These are phyloP conservation scores for Myochromella boudieri DNA, from an alignment of 768 basidiomycete genomes.

Conservation along the genomic window DNA sequence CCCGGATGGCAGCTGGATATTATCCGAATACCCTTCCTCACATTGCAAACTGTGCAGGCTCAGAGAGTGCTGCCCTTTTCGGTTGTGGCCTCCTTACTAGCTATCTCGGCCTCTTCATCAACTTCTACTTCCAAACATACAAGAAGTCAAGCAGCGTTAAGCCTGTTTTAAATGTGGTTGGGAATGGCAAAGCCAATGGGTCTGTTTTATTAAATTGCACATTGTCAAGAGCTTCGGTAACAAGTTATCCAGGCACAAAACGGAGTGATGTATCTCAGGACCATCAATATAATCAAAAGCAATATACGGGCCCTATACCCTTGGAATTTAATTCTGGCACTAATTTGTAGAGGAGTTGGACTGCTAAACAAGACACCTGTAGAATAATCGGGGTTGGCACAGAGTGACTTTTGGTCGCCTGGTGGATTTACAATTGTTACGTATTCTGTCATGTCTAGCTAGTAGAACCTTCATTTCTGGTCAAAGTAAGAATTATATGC, in stretches of 20 bases:
- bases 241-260: constrained; percentile 31
- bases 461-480: too few species aligned
- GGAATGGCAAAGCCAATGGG: constrained; percentile 48
- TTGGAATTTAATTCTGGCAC: constrained; percentile 30
- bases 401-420: too few species aligned
- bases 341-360: constrained; percentile 28
- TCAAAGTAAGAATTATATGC: too few species aligned
- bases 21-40: constrained; percentile 63
- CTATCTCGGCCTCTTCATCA: constrained; percentile 95
- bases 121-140: constrained; percentile 88
- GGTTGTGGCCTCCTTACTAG: constrained; percentile 87
- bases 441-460: too few species aligned
- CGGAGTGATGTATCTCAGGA: constrained; percentile 23
- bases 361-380: constrained; percentile 10
- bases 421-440: too few species aligned
- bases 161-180: constrained; percentile 37
- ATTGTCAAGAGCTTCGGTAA: constrained; percentile 9
- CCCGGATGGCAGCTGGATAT: constrained; percentile 72
- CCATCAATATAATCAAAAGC: constrained; percentile 27
- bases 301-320: constrained; percentile 37
- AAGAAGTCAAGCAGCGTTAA: constrained; percentile 52
- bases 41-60: constrained; percentile 83
- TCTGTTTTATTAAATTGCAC: constrained; percentile 22
- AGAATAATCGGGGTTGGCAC: constrained; percentile 8
- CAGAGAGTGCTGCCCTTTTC: constrained; percentile 83